Evolutionary conservation across 306 rosid genomes (phyloP).

Genomic region (Acacia confusa): DNA sequence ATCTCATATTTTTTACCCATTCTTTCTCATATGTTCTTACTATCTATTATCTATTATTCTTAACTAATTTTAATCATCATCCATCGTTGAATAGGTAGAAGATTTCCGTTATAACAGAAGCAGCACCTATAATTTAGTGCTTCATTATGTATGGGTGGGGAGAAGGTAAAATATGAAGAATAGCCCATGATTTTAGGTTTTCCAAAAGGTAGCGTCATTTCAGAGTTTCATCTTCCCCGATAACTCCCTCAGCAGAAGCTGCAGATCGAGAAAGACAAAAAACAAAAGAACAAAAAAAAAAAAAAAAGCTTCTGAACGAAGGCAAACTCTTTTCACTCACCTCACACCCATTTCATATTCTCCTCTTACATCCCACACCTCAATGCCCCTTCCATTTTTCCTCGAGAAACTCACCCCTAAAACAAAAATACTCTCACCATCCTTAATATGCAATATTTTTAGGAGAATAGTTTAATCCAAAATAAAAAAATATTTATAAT

Average conservation of each 20-base stretch:
- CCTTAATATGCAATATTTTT: no score
- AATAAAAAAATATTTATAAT: no score
- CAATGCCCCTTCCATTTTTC: not conserved
- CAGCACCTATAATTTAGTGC: constrained; percentile 30
- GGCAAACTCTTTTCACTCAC: constrained; percentile 19
- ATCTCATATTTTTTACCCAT: no score
- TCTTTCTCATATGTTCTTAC: no score
- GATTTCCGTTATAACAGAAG: not conserved
- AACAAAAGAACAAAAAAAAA: no score
- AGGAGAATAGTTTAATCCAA: no score
- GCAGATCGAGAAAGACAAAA: not conserved
- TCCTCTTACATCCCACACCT: not conserved
- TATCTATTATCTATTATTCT: no score
- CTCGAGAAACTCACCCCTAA: not conserved
- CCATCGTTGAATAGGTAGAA: not conserved
- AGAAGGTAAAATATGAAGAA: not conserved
- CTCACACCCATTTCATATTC: constrained; percentile 37
- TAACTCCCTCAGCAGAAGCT: not conserved
- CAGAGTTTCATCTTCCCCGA: not conserved
- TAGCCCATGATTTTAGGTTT: not conserved
- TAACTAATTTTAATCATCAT: no score
- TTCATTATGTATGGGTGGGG: not conserved
- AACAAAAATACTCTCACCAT: no score
- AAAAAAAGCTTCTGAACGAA: not conserved
- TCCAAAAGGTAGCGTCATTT: not conserved